phyloP scores from a whole-genome alignment of 768 basidiomycete genomes.

The Russula olivacea region DNA sequence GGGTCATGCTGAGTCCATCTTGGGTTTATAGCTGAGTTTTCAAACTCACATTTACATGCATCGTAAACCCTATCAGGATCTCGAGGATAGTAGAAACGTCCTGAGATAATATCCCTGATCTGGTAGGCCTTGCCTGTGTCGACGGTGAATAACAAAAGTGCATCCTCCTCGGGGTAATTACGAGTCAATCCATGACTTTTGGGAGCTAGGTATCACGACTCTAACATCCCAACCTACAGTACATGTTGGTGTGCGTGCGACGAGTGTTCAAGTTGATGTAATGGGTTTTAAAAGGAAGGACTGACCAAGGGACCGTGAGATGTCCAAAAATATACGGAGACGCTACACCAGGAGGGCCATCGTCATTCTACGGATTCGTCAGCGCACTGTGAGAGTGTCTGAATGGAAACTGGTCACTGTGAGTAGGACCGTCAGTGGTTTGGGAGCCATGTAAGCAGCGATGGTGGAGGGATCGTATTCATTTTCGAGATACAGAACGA shows the following conservation, averaged over 20 bases:
- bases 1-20: conserved; percentile 59
- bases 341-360: conserved; percentile 67
- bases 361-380: conserved; percentile 60
- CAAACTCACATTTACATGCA: neutral
- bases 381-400: conserved; percentile 3
- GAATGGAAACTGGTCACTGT: conserved; percentile 32
- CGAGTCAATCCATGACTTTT: conserved; percentile 86
- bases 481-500: neutral
- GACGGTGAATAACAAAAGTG: neutral
- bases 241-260: neutral
- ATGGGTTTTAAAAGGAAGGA: neutral
- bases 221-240: conserved; percentile 78
- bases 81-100: conserved; percentile 72
- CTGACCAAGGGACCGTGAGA: conserved; percentile 56
- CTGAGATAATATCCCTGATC: conserved; percentile 64
- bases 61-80: conserved; percentile 39
- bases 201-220: conserved; percentile 72
- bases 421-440: conserved; percentile 36
- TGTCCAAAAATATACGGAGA: conserved; percentile 73
- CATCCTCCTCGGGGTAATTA: conserved; percentile 3
- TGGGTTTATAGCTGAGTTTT: neutral
- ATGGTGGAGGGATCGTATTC: neutral
- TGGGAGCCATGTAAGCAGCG: conserved; percentile 25
- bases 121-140: conserved; percentile 70
- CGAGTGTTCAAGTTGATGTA: neutral